phyloP scores from a whole-genome alignment of 257 asterid species.

The Nemophila menziesii region DNA sequence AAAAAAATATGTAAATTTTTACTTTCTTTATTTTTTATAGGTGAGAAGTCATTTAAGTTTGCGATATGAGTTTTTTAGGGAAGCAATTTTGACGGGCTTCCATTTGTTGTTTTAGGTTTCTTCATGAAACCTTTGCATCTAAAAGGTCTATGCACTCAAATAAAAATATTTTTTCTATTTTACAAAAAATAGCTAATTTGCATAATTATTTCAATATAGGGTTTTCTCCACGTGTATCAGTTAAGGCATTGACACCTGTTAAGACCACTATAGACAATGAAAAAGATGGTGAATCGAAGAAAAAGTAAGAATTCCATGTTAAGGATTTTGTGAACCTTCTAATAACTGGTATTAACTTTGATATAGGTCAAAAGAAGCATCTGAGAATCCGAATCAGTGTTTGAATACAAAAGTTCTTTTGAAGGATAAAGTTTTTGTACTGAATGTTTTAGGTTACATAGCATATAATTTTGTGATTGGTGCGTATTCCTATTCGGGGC shows the following conservation, averaged over 20 bases:
- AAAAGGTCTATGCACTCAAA: conserved; percentile 55
- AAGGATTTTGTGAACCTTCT: conserved; percentile 10
- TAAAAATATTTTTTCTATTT: conserved; percentile 3
- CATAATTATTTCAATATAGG: conserved; percentile 41
- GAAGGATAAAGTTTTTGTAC: conserved; percentile 58
- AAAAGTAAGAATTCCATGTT: conserved; percentile 32
- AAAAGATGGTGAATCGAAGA: conserved; percentile 32
- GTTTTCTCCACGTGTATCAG: conserved; percentile 41
- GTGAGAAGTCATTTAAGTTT: conserved; percentile 45
- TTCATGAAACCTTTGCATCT: conserved; percentile 74
- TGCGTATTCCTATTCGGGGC: conserved; percentile 98
- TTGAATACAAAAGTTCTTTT: conserved; percentile 48
- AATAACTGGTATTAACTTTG: conserved; percentile 4
- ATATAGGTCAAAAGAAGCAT: conserved; percentile 37
- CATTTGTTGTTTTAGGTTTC: conserved; percentile 79
- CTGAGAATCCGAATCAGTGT: conserved; percentile 13
- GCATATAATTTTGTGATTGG: conserved; percentile 94
- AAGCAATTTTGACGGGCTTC: conserved; percentile 84
- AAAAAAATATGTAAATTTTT: too few species aligned
- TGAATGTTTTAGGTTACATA: conserved; percentile 84
- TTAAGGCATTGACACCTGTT: conserved; percentile 30
- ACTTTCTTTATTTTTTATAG: conserved; percentile 29
- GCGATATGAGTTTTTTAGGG: conserved; percentile 83
- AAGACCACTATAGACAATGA: conserved; percentile 20
- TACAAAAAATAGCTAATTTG: conserved; percentile 12